Conservation (phyloP, 1,284 basidiomycete genomes). For the Rhodofomes roseus region DNA sequence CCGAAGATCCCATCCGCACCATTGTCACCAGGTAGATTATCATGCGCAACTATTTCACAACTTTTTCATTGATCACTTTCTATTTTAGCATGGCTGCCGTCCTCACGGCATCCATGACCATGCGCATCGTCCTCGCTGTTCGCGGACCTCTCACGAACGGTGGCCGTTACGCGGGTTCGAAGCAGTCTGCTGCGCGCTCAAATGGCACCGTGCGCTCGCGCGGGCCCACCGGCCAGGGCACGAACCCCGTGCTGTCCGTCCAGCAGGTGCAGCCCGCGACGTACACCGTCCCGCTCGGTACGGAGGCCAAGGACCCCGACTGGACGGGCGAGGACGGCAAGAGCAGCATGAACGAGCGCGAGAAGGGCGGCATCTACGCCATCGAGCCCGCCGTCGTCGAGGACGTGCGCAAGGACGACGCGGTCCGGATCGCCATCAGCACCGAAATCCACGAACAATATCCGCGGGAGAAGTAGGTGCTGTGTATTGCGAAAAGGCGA, state of each 20-base stretch:
- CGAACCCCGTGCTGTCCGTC: conserved; percentile 33
- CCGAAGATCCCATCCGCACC: conserved; percentile 66
- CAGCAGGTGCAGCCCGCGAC: conserved; percentile 28
- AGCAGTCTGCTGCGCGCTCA: conserved; percentile 27
- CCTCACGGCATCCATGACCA: conserved; percentile 78
- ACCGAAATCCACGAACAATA: conserved; percentile 8
- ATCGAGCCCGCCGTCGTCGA: conserved; percentile 16
- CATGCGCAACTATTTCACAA: background rate
- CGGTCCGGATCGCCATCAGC: conserved; percentile 7
- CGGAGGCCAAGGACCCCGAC: conserved; percentile 48
- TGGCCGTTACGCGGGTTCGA: conserved; percentile 54
- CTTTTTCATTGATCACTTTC: conserved; percentile 3
- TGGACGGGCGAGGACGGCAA: conserved; percentile 48
- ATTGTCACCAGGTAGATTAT: conserved; percentile 56
- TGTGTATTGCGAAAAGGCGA: background rate
- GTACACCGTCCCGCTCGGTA: conserved; percentile 63
- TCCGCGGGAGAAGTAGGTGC: conserved; percentile 2
- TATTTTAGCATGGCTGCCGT: conserved; percentile 68
- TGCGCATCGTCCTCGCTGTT: conserved; percentile 77
- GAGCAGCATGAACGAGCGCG: conserved; percentile 47
- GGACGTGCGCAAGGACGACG: conserved; percentile 6
- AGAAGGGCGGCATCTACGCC: conserved; percentile 32
- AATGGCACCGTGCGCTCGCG: conserved; percentile 38
- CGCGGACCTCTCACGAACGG: conserved; percentile 66
- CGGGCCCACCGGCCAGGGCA: conserved; percentile 17